These are phyloP conservation scores for Papiliotrema laurentii DNA, from an alignment of 1,284 basidiomycete genomes.

Conservation along the genomic window DNA sequence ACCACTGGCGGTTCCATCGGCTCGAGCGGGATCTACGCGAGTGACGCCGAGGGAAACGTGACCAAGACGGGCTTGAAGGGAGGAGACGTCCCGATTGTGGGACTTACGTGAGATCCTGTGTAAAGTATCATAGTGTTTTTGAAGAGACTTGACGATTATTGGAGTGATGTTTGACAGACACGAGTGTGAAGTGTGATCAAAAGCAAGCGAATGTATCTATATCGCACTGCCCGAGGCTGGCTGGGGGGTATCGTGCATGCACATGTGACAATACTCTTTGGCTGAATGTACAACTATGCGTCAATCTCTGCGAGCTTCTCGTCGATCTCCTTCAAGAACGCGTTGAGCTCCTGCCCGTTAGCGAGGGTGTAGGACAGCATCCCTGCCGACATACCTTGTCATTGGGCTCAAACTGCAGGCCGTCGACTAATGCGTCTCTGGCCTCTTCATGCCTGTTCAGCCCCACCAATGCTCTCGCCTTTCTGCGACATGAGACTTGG, in stretches of 20 bases:
- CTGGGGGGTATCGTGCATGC: no score
- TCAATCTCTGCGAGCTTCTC: conserved; percentile 23
- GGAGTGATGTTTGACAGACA: no score
- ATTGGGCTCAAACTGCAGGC: conserved; percentile 82
- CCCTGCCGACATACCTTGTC: conserved; percentile 58
- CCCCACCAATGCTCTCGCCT: conserved; percentile 63
- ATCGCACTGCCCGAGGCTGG: no score
- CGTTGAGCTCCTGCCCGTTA: conserved; percentile 32
- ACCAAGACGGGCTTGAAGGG: no score
- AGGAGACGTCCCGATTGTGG: no score
- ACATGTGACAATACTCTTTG: neutral
- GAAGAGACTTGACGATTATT: no score
- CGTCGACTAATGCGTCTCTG: conserved; percentile 72
- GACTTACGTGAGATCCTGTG: no score
- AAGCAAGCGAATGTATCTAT: no score
- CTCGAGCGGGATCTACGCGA: no score
- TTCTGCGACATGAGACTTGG: conserved; percentile 15
- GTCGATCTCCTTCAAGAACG: conserved; percentile 40
- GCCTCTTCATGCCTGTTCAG: conserved; percentile 70
- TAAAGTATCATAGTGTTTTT: no score
- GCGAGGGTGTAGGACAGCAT: neutral
- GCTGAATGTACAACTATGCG: conserved; percentile 4
- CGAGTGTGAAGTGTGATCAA: no score
- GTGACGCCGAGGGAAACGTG: neutral
- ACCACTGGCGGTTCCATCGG: no score